These are phyloP conservation scores for Skeletonema costatum DNA, from an alignment of 108 stramenopile species.

Conservation along the genomic window DNA sequence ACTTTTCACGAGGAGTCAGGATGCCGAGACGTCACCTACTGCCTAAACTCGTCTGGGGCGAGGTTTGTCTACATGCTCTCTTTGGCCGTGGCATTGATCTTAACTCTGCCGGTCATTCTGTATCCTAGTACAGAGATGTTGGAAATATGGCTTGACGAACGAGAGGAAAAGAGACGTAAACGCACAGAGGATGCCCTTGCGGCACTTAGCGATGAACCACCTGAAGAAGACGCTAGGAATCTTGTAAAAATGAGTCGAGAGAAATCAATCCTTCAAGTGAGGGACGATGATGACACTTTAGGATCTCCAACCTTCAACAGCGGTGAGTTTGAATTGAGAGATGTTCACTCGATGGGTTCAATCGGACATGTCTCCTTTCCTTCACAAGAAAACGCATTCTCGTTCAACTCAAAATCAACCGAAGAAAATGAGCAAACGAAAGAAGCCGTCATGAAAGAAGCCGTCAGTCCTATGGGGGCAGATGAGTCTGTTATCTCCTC, in stretches of 20 bases:
- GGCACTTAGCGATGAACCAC: neutral
- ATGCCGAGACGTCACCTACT: conserved; percentile 48
- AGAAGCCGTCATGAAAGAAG: neutral
- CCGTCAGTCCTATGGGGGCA: neutral
- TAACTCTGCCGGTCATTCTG: conserved; percentile 53
- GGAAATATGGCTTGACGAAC: conserved; percentile 50
- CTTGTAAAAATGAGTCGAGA: neutral
- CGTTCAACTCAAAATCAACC: neutral
- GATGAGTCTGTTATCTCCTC: neutral
- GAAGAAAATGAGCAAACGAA: neutral
- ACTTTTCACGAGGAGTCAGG: conserved; percentile 44
- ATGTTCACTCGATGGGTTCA: neutral
- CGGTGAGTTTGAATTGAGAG: neutral
- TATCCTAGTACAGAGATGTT: conserved; percentile 54
- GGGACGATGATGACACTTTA: neutral
- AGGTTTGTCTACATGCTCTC: conserved; percentile 49
- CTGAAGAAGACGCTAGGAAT: neutral
- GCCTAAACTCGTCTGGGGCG: conserved; percentile 32
- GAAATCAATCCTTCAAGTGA: neutral
- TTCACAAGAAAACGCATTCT: neutral
- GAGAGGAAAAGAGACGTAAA: conserved; percentile 34
- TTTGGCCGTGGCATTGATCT: conserved; percentile 41
- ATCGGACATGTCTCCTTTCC: neutral
- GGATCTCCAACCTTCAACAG: neutral
- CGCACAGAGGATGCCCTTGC: conserved; percentile 13